Conservation (phyloP, 495 filamentous ascomycete species). For the Durotheca rogersii region DNA sequence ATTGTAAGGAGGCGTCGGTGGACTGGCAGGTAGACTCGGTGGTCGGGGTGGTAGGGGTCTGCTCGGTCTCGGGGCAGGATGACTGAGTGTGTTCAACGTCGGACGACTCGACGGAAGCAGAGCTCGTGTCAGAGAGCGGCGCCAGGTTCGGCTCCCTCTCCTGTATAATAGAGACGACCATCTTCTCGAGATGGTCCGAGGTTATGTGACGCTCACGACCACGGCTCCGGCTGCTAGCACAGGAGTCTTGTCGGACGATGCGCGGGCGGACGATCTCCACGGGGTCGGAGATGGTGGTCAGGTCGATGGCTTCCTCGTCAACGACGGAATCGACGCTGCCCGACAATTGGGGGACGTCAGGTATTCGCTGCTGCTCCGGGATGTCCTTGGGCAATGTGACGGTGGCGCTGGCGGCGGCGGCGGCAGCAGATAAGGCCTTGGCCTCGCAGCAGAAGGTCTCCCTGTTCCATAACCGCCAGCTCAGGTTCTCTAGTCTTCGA, state of each 20-base stretch:
- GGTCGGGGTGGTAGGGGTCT: conserved; percentile 59
- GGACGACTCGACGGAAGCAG: conserved; percentile 27
- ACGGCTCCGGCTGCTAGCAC: conserved; percentile 59
- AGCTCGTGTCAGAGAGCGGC: conserved; percentile 56
- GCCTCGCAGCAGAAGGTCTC: conserved; percentile 92
- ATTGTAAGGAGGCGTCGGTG: conserved; percentile 29
- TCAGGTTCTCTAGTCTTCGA: conserved; percentile 87
- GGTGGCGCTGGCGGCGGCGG: conserved; percentile 35
- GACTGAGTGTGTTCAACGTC: conserved; percentile 27
- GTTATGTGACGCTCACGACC: conserved; percentile 89
- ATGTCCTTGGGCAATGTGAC: conserved; percentile 52
- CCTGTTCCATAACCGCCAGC: conserved; percentile 93
- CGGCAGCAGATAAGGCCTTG: conserved; percentile 37
- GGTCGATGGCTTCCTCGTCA: conserved; percentile 74
- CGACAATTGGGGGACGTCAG: conserved; percentile 82
- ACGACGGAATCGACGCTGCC: conserved; percentile 82
- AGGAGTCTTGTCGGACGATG: conserved; percentile 57
- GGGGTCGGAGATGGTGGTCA: conserved; percentile 57
- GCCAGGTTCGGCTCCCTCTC: conserved; percentile 67
- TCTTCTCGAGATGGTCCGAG: conserved; percentile 80
- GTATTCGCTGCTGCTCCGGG: conserved; percentile 37
- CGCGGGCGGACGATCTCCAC: conserved; percentile 60
- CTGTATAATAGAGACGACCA: conserved; percentile 81
- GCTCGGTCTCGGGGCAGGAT: conserved; percentile 24
- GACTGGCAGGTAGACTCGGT: conserved; percentile 49